Percentiles rank a stretch among this genome's conserved stretches.
Evolutionary conservation across 352 stramenopile genomes (phyloP).

Genomic region (Globisporangium megalacanthum): DNA sequence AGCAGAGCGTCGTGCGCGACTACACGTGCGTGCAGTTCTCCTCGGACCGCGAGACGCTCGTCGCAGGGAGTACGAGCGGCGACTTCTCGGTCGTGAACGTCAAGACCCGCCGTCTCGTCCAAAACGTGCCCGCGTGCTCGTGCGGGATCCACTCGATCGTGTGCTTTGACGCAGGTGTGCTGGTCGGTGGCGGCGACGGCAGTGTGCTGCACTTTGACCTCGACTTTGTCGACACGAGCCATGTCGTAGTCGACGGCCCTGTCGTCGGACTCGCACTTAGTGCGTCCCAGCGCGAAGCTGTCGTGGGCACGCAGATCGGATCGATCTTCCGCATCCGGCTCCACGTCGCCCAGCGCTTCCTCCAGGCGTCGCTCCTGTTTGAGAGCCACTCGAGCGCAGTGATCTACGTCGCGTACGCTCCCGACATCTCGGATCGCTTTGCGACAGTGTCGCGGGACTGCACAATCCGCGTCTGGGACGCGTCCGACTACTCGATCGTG

Average conservation of each 20-base stretch:
- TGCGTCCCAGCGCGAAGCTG: slow-evolving; percentile 46
- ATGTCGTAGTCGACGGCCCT: slow-evolving; percentile 62
- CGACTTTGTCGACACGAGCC: slow-evolving; percentile 66
- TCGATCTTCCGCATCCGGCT: slow-evolving; percentile 66
- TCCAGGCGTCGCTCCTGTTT: slow-evolving; percentile 40
- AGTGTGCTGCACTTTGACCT: slow-evolving; percentile 75
- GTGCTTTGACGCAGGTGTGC: slow-evolving; percentile 34
- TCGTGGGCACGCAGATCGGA: slow-evolving; percentile 75
- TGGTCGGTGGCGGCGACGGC: slow-evolving; percentile 85
- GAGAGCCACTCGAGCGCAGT: slow-evolving; percentile 84
- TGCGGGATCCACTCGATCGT: slow-evolving; percentile 69
- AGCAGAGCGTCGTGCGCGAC: slow-evolving; percentile 71
- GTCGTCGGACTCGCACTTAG: slow-evolving; percentile 56
- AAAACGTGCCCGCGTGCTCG: slow-evolving; percentile 73
- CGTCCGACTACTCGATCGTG: slow-evolving; percentile 77
- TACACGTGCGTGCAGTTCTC: slow-evolving; percentile 84
- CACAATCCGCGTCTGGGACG: slow-evolving; percentile 88
- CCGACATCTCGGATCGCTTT: slow-evolving; percentile 82
- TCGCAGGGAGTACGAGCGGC: slow-evolving; percentile 82
- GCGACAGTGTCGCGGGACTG: slow-evolving; percentile 85
- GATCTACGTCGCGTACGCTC: slow-evolving; percentile 71
- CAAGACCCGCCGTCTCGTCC: slow-evolving; percentile 60
- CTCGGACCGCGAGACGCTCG: slow-evolving; percentile 71
- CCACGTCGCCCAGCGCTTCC: slow-evolving; percentile 13
- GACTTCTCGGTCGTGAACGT: slow-evolving; percentile 83